Base-by-base conservation (phyloP, 129 eudicot species). In the Scalesia atractyloides region DNA sequence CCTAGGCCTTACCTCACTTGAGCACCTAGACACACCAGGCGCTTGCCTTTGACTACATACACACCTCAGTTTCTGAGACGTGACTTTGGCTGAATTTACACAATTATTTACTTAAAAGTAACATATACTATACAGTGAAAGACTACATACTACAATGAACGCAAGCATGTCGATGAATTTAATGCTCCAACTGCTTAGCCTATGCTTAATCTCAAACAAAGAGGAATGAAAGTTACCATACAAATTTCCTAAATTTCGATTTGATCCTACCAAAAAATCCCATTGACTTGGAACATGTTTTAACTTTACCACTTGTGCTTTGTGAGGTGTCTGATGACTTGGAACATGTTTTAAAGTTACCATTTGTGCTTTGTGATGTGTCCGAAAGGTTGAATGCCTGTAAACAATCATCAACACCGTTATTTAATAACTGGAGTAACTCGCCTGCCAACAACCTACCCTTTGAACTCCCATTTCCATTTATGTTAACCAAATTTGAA, bases 331-430 rank as follows among this genome's bases (percentile, higher is more conserved):
- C 76, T 0, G 13, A 33, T 12, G 75, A 50, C 24, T 60, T 70
- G 26, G 72, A 52, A 52, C 67, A 2, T n/a, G 19, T 39, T 51
- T 43, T 64, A 5, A 26, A 52, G 47, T 61, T 56, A 64, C 62
- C 13, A 53, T 52, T 71, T 64, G 82, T 71, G 66, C 77, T 74
- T 53, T 74, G 79, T 1, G 84, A 43, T 7, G 84, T 61, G 41
- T 74, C 76, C 0, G 66, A 16, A 36, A 62, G 16, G 48, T 56
- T 74, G 22, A 44, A 74, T 26, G 8, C 54, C 37, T 53, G 66
- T 51, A 80, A 80, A 68, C 50, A 57, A 26, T 75, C 76, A 50
- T 74, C 80, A 1, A 52, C 47, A 1, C 41, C 43, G 24, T 59
- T 73, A 60, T 53, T 46, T 47, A 68, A 53, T 17, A 80, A 57